Conservation (phyloP, 2,329 filamentous ascomycete species). For the Fusarium abutilonis region DNA sequence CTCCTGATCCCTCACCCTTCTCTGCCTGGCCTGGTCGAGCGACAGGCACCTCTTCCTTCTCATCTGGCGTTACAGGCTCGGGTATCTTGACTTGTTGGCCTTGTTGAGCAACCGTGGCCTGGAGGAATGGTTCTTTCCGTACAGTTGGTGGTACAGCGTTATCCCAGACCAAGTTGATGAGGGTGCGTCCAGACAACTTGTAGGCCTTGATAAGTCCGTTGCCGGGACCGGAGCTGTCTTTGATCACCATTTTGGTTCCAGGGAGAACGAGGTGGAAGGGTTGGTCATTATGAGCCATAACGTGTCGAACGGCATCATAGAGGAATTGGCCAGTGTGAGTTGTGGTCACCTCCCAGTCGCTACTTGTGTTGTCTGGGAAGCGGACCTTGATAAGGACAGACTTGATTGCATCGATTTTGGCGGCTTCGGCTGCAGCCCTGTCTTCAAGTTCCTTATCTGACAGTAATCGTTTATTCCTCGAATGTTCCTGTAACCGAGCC, state of each 20-base stretch:
- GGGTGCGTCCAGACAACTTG: constrained; percentile 73
- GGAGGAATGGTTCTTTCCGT: constrained; percentile 68
- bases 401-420: constrained; percentile 71
- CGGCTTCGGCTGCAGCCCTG: constrained; percentile 71
- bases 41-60: constrained; percentile 46
- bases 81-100: constrained; percentile 75
- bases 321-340: constrained; percentile 75
- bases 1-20: constrained; percentile 52
- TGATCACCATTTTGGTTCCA: constrained; percentile 61
- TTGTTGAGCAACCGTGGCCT: constrained; percentile 63
- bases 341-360: constrained; percentile 76
- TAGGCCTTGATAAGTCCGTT: constrained; percentile 76
- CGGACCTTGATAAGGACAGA: constrained; percentile 81
- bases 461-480: constrained; percentile 78
- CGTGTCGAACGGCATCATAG: constrained; percentile 76
- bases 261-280: constrained; percentile 78
- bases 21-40: constrained; percentile 47
- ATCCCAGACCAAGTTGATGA: constrained; percentile 82
- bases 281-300: constrained; percentile 72
- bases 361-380: constrained; percentile 85
- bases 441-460: constrained; percentile 85
- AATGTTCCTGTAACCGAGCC: constrained; percentile 67
- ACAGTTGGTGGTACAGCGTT: constrained; percentile 66
- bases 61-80: constrained; percentile 59
- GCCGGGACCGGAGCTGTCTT: constrained; percentile 57